Conservation (phyloP, 2,329 filamentous ascomycete species). For the Monosporascus sp. region DNA sequence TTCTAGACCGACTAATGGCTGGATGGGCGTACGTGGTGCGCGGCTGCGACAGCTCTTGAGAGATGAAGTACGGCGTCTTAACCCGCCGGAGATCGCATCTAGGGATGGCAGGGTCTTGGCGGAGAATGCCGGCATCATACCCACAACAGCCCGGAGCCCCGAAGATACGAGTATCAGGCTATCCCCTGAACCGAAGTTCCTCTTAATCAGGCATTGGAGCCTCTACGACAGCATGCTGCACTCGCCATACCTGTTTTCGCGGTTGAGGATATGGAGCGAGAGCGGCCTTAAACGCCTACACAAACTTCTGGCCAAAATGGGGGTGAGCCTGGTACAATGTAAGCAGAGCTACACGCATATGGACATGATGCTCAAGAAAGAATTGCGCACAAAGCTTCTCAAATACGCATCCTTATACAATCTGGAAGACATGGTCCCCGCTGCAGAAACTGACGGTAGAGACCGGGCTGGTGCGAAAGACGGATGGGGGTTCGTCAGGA, state of each 20-base stretch:
- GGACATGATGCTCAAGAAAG: constrained; percentile 94
- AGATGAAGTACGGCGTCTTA: constrained; percentile 90
- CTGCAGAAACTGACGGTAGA: constrained; percentile 63
- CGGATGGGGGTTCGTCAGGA: constrained; percentile 94
- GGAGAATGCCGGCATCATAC: constrained; percentile 74
- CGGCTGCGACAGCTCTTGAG: constrained; percentile 79
- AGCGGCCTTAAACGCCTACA: constrained; percentile 81
- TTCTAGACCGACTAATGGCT: constrained; percentile 57
- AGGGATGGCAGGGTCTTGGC: constrained; percentile 52
- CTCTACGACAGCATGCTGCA: constrained; percentile 98
- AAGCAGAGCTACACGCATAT: constrained; percentile 96
- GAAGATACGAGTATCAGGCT: constrained; percentile 89
- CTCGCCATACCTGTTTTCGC: constrained; percentile 87
- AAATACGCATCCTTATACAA: constrained; percentile 93
- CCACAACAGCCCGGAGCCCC: constrained; percentile 79
- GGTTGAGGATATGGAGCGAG: constrained; percentile 92
- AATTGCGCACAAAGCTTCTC: constrained; percentile 75
- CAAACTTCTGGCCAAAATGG: constrained; percentile 97
- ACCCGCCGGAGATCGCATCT: constrained; percentile 62
- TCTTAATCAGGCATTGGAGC: constrained; percentile 93
- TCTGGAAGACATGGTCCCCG: constrained; percentile 85
- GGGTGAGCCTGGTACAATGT: constrained; percentile 87
- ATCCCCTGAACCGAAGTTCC: constrained; percentile 87
- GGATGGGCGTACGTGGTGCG: constrained; percentile 77
- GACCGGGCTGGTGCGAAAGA: constrained; percentile 71